These are phyloP conservation scores for Castanea mollissima DNA, from an alignment of 306 rosid genomes.

Conservation along the genomic window DNA sequence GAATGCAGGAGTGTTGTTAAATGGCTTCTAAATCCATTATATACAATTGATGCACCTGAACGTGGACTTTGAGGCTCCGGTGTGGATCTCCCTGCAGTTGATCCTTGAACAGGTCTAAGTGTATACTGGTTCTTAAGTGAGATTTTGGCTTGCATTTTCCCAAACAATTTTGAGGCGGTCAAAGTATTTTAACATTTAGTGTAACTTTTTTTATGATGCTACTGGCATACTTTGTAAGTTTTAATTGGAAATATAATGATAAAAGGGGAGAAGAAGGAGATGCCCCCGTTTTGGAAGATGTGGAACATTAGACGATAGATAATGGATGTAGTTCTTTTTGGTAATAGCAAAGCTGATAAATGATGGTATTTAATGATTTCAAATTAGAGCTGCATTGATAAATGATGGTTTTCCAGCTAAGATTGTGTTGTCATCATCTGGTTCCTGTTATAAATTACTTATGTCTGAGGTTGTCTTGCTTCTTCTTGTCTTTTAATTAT, in stretches of 20 bases:
- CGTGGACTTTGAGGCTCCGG: constrained; percentile 9
- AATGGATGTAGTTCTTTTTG: neutral
- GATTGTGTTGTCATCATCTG: neutral
- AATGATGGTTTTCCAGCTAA: neutral
- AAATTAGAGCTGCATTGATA: neutral
- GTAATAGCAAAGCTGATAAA: neutral
- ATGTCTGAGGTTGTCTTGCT: neutral
- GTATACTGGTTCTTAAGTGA: neutral
- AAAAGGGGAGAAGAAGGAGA: too few relatives aligned
- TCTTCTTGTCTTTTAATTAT: too few relatives aligned
- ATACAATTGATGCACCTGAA: neutral
- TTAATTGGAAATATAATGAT: too few relatives aligned
- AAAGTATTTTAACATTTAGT: neutral
- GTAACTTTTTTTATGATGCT: neutral
- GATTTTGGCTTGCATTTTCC: neutral
- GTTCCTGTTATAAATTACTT: neutral
- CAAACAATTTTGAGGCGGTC: neutral
- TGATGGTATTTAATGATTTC: neutral
- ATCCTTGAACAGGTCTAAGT: neutral
- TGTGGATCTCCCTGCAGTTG: neutral
- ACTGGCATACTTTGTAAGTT: neutral
- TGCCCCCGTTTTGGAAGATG: neutral
- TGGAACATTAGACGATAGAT: neutral
- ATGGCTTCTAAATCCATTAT: neutral
- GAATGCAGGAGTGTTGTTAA: neutral